Conservation (phyloP, 495 filamentous ascomycete genomes). For the Apiosordaria backusii region DNA sequence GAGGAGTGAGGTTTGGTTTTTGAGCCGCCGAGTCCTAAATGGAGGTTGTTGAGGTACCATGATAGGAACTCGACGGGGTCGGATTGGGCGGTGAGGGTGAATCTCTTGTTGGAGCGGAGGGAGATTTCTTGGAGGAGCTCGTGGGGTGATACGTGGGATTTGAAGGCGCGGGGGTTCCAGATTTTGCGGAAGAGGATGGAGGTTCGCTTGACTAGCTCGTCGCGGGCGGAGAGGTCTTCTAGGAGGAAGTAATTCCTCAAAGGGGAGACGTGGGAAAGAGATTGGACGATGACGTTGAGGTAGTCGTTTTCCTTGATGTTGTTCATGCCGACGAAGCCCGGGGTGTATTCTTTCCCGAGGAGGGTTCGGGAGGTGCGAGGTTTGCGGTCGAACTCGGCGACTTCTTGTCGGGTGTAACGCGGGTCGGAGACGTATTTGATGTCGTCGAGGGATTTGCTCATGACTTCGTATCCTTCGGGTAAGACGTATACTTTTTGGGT, state of each 20-base stretch:
- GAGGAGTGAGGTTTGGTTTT: slow-evolving; percentile 77
- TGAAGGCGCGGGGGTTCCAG: slow-evolving; percentile 97
- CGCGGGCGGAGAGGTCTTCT: slow-evolving; percentile 59
- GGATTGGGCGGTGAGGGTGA: slow-evolving; percentile 84
- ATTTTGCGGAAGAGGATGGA: slow-evolving; percentile 92
- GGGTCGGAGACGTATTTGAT: slow-evolving; percentile 98
- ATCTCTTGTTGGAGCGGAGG: slow-evolving; percentile 83
- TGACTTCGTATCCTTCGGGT: slow-evolving; percentile 95
- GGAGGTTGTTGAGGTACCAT: slow-evolving; percentile 95
- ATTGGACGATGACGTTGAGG: slow-evolving; percentile 93
- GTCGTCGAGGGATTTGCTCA: slow-evolving; percentile 92
- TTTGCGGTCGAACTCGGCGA: slow-evolving; percentile 74
- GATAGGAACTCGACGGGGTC: slow-evolving; percentile 95
- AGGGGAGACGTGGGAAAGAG: slow-evolving; percentile 83
- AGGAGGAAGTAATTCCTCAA: slow-evolving; percentile 92
- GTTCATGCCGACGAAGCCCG: slow-evolving; percentile 97
- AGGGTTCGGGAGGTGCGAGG: slow-evolving; percentile 74
- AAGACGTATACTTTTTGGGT: slow-evolving; percentile 94
- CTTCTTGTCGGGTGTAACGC: slow-evolving; percentile 72
- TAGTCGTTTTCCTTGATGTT: slow-evolving; percentile 99
- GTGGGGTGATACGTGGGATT: slow-evolving; percentile 94
- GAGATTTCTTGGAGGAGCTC: slow-evolving; percentile 95
- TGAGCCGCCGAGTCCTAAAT: slow-evolving; percentile 85
- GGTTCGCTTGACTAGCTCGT: slow-evolving; percentile 69
- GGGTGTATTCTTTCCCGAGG: slow-evolving; percentile 75